Evolutionary conservation across 1,139 yeast species (phyloP), one percentile per base, ranked within the genome.

Genomic region (Entelexis paramagnoliae): DNA sequence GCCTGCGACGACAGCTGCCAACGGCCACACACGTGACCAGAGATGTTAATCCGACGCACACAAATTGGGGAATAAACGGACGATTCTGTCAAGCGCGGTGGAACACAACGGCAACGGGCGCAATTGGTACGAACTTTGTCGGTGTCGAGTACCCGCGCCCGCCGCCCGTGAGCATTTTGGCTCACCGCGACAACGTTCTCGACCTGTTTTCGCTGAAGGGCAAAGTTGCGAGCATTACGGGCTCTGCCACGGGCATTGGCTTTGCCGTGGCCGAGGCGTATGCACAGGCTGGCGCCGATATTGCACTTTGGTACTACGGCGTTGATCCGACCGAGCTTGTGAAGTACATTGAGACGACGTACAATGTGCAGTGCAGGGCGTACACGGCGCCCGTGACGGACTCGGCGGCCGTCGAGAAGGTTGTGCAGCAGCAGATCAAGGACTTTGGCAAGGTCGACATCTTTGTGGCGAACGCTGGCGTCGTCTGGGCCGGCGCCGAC

Each of bases 201-300:
- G 58, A 58, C 35, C 48, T 59, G 33, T 59, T 59, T 48, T 51
- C 56, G 29, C 55, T 59, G 36, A 57, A 56, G 54, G 61, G 61
- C 35, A 59, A 59, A 45, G 61, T 83, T 22, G 94, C 94, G 49
- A 78, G 86, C 13, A 79, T 87, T 52, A 83, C 95, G 17, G 96
- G 96, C 29, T 81, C 91, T 4, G 80, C 91, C 19, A 76, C 82
- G 33, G 96, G 95, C 33, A 86, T 87, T 61, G 95, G 95, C 13
- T 75, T 70, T 58, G 88, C 84, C 4, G 86, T 84, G 24, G 95
- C 94, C 43, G 83, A 80, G 62, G 93, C 88, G 0, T 85, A 72
- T 61, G 88, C 93, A 48, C 93, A 85, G 68, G 93, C 93, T 2
- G 95, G 95, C 47, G 95, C 95, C 14, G 87, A 84, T 20, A 82